Evolutionary conservation across 78 protist species (phyloP).

Genomic region (Parvularia atlantis): DNA sequence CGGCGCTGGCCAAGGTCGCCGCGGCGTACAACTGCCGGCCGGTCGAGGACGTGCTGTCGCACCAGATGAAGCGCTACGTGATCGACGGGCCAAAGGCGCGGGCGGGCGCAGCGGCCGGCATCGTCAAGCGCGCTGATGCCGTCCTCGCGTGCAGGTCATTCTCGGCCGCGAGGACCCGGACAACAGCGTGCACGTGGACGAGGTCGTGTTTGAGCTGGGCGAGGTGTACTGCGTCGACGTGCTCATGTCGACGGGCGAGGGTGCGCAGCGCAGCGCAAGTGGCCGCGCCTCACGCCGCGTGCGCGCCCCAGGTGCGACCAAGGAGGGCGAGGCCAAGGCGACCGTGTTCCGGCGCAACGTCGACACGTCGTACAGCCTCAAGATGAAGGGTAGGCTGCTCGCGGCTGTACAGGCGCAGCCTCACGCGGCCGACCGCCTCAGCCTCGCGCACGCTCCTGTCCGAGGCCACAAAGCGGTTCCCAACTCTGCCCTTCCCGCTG

Average conservation of each 20-base stretch:
- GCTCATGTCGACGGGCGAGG: slow-evolving; percentile 77
- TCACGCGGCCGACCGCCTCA: no score
- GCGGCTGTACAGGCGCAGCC: no score
- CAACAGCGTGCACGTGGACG: no score
- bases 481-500: slow-evolving; percentile 48
- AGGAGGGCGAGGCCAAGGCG: slow-evolving; percentile 23
- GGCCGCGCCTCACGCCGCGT: neutral
- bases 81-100: slow-evolving; percentile 75
- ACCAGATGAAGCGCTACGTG: slow-evolving; percentile 67
- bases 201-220: neutral
- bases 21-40: slow-evolving; percentile 41
- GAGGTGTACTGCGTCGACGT: slow-evolving; percentile 77
- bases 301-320: neutral
- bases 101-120: slow-evolving; percentile 21
- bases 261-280: slow-evolving; percentile 32
- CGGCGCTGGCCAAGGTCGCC: slow-evolving; percentile 51
- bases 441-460: slow-evolving; percentile 56
- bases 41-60: slow-evolving; percentile 89
- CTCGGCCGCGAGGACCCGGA: no score
- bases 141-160: neutral
- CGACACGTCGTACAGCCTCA: slow-evolving; percentile 65
- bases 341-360: slow-evolving; percentile 78
- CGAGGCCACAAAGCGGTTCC: slow-evolving; percentile 41
- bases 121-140: slow-evolving; percentile 37
- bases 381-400: no score